A percentile compares a stretch with the other conserved stretches of the same genome.
Evolutionary conservation across 2,329 filamentous ascomycete genomes (phyloP).

Genomic region (Onygena corvina): DNA sequence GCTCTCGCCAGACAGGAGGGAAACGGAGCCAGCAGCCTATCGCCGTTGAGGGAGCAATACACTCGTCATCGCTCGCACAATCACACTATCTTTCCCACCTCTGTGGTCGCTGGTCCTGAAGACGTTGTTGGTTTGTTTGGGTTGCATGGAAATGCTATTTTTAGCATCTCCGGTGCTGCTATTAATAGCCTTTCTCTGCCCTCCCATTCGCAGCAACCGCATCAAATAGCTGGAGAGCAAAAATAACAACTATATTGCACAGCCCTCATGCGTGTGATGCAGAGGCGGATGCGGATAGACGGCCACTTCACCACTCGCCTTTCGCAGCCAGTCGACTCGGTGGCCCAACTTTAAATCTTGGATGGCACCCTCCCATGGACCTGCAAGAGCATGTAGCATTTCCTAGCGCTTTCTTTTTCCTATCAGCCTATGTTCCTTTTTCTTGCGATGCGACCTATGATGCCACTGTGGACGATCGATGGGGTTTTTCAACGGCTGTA

Average conservation of each 20-base stretch:
- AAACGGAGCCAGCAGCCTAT: too few relatives aligned
- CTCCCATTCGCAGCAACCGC: neutral
- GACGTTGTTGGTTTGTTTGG: neutral
- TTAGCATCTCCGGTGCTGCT: neutral
- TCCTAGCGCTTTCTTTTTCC: neutral
- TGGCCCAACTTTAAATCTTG: neutral
- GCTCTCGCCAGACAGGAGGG: too few relatives aligned
- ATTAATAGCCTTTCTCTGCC: neutral
- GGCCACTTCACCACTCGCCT: too few relatives aligned
- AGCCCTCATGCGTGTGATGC: neutral
- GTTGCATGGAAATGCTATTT: neutral
- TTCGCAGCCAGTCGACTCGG: neutral
- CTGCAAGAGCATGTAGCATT: neutral
- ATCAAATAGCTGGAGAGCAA: neutral
- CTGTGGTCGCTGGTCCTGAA: neutral
- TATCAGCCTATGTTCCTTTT: neutral
- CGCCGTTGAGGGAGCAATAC: too few relatives aligned
- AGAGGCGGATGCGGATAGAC: too few relatives aligned
- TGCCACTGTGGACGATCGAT: neutral
- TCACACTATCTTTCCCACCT: neutral
- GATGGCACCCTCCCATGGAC: slow-evolving; percentile 7
- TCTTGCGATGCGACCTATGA: neutral
- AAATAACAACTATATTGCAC: neutral
- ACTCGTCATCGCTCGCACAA: too few relatives aligned
- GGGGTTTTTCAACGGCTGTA: neutral